phyloP scores from a whole-genome alignment of 2,329 filamentous ascomycete genomes.

The Ophiostoma angusticollis region DNA sequence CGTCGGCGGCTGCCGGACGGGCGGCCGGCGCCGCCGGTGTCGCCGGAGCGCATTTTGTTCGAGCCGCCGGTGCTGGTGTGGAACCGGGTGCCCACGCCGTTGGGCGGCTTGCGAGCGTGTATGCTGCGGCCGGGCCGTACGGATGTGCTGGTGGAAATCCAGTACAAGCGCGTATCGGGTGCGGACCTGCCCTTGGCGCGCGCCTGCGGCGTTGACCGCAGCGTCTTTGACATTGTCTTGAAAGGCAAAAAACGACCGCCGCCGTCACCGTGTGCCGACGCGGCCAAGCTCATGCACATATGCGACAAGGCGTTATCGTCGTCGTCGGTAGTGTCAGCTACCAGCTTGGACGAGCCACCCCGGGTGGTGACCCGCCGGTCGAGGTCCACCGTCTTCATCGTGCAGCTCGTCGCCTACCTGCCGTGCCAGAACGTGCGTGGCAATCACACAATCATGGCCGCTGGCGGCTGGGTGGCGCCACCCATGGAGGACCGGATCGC shows the following conservation, averaged over 20 bases:
- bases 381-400: slow-evolving; percentile 15
- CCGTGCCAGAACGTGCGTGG: neutral
- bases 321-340: too few species aligned
- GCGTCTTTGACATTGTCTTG: slow-evolving; percentile 6
- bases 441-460: neutral
- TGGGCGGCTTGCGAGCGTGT: too few species aligned
- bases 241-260: neutral
- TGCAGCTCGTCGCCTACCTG: slow-evolving; percentile 14
- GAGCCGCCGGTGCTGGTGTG: too few species aligned
- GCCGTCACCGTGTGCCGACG: too few species aligned
- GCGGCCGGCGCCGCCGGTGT: too few species aligned
- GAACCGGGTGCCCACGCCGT: slow-evolving; percentile 3
- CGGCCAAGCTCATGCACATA: too few species aligned
- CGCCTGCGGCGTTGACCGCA: slow-evolving; percentile 2
- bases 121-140: neutral
- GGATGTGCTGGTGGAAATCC: slow-evolving; percentile 4
- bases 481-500: slow-evolving; percentile 14
- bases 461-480: slow-evolving; percentile 17
- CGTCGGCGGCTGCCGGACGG: too few species aligned
- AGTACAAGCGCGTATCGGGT: slow-evolving; percentile 10
- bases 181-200: slow-evolving; percentile 5
- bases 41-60: too few species aligned
- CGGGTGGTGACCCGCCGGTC: slow-evolving; percentile 2
- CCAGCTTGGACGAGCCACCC: neutral
- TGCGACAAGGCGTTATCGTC: too few species aligned